Evolutionary conservation across 768 basidiomycete genomes (phyloP).

Genomic region (Rhizopogon vinicolor): DNA sequence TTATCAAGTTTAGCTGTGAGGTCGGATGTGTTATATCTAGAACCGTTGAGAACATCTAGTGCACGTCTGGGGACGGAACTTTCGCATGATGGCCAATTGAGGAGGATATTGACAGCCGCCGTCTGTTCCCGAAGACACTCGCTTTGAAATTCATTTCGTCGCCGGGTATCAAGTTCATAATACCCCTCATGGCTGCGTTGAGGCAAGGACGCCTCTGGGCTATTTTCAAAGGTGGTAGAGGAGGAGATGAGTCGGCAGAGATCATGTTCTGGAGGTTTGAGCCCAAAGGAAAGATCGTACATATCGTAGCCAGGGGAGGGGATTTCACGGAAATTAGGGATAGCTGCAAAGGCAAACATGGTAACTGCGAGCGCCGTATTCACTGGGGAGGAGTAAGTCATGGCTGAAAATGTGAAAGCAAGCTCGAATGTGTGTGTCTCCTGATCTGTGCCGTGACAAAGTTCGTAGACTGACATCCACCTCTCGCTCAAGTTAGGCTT

Average conservation of each 20-base stretch:
- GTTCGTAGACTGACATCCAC: constrained; percentile 23
- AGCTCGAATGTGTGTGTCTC: constrained; percentile 11
- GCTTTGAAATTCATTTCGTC: not conserved
- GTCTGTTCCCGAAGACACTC: not conserved
- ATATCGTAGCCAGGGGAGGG: constrained; percentile 4
- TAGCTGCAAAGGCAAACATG: constrained; percentile 24
- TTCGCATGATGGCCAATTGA: constrained; percentile 12
- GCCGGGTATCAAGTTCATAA: not conserved
- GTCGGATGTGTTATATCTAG: not conserved
- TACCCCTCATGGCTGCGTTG: not conserved
- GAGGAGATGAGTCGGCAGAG: not conserved
- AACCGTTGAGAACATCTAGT: not conserved
- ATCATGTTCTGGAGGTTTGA: not conserved
- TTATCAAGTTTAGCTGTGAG: not conserved
- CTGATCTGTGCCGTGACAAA: constrained; percentile 9
- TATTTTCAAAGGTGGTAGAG: not conserved
- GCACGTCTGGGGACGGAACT: not conserved
- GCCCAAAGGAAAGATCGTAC: constrained; percentile 7
- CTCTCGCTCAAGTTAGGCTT: constrained; percentile 10
- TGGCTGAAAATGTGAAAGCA: constrained; percentile 25
- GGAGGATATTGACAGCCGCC: not conserved
- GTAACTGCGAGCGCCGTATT: constrained; percentile 15
- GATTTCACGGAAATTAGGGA: constrained; percentile 6
- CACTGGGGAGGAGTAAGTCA: constrained; percentile 20
- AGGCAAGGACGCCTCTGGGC: constrained; percentile 5